Evolutionary conservation across 2,329 filamentous ascomycete genomes (phyloP).

Genomic region (Phialophora verrucosa): DNA sequence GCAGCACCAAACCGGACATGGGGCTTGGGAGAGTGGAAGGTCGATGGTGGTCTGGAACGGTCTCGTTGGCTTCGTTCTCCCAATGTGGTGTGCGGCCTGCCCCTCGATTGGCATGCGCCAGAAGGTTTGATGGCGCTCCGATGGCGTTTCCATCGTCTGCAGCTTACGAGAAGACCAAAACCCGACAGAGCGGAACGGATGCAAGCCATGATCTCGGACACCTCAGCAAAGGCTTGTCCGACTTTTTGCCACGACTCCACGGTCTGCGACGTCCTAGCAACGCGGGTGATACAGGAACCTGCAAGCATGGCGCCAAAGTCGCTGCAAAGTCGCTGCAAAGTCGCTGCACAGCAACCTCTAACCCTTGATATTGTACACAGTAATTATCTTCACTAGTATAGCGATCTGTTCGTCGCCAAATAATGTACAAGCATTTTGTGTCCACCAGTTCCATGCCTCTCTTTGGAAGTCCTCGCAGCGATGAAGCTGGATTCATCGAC

Average conservation of each 20-base stretch:
- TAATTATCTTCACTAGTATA: background rate
- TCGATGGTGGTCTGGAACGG: constrained; percentile 11
- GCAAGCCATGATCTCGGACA: background rate
- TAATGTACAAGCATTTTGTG: constrained; percentile 16
- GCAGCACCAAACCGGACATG: background rate
- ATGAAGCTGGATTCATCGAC: background rate
- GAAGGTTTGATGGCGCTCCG: constrained; percentile 1
- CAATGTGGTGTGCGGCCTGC: background rate
- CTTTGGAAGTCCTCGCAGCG: background rate
- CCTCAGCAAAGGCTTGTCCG: background rate
- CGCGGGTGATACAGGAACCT: background rate
- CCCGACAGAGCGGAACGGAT: constrained; percentile 6
- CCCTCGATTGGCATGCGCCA: background rate
- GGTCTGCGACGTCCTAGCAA: background rate
- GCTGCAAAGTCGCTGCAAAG: background rate
- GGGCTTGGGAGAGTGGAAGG: background rate
- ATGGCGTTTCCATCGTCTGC: constrained; percentile 8
- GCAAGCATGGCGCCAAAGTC: background rate
- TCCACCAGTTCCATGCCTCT: background rate
- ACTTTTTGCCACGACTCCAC: background rate
- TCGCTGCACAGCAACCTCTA: background rate
- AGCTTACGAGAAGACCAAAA: constrained; percentile 2
- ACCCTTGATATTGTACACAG: constrained; percentile 7
- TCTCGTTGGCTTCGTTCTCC: constrained; percentile 9
- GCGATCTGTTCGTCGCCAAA: background rate